Base-by-base conservation (phyloP, 352 stramenopile genomes). In the Phytophthora palmivora region DNA sequence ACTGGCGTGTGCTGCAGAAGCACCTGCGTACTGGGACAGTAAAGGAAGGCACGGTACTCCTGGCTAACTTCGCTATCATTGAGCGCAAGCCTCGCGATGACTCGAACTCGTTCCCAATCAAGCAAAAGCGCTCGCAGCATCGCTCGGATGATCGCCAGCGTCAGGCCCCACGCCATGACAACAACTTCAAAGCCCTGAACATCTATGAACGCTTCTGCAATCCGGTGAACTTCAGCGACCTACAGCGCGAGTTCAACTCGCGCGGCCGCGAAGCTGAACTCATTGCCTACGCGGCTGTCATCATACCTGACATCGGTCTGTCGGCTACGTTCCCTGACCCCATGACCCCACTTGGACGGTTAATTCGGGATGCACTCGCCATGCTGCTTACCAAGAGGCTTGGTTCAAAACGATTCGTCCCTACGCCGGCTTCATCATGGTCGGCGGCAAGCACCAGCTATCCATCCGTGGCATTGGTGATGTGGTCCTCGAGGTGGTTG, bases 1-100 rank as follows among this genome's bases (percentile, higher is more conserved):
- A 67, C 26, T 67, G 63, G 7, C 63, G 37, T 16, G 36, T 24
- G 3, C 48, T 72, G 34, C 56, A 63, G 18, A 48, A 54, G 7
- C 41, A 67, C 22, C 10, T 72, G 19, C 32, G 41, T 1, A 24
- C 9, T 30, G 54, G 47, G 0, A 44, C 33, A 1, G 54, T 65
- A 0, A 70, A 70, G n/a, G 39, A 43, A n/a, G n/a, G n/a, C n/a
- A n/a, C n/a, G n/a, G n/a, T n/a, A n/a, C n/a, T n/a, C n/a, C n/a
- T n/a, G n/a, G n/a, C n/a, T n/a, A n/a, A n/a, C n/a, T n/a, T n/a
- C n/a, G n/a, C n/a, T n/a, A n/a, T n/a, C n/a, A n/a, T 51, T 36
- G 33, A 60, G 0, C 22, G 33, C 0, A 44, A 16, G 12, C 39
- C 51, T 6, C 43, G 22, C 22, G 54, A 46, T 14, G 43, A 36